Conservation (phyloP, 805 yeast species). For the Nematodospora valgi region DNA sequence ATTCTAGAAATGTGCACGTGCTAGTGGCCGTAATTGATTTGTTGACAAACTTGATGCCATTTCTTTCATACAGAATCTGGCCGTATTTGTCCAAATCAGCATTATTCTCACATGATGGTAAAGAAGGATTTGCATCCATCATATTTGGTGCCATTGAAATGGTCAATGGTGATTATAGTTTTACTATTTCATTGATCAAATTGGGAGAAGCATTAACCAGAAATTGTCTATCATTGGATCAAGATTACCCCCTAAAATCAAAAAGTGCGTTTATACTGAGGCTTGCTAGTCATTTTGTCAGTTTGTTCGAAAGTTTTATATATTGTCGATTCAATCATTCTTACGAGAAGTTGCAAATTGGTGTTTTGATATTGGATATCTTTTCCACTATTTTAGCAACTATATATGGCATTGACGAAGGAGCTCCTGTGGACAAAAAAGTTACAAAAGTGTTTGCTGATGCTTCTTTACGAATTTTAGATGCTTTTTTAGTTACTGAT, state of each 20-base stretch:
- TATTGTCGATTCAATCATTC: constrained; percentile 63
- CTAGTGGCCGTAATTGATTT: constrained; percentile 47
- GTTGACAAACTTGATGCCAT: constrained; percentile 43
- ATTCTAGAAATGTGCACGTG: constrained; percentile 46
- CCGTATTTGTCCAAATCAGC: constrained; percentile 66
- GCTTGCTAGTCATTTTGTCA: constrained; percentile 54
- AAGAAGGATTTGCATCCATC: constrained; percentile 60
- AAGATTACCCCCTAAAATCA: constrained; percentile 21
- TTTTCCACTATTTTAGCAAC: constrained; percentile 53
- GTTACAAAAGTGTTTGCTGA: constrained; percentile 47
- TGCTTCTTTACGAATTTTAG: constrained; percentile 49
- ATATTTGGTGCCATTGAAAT: constrained; percentile 72
- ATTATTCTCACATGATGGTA: constrained; percentile 54
- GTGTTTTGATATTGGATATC: constrained; percentile 49
- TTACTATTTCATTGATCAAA: constrained; percentile 59
- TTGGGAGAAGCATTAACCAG: constrained; percentile 52
- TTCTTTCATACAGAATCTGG: constrained; percentile 73
- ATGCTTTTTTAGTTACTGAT: constrained; percentile 52
- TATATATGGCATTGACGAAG: constrained; percentile 52
- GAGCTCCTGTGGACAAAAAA: constrained; percentile 29
- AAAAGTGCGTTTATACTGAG: constrained; percentile 56
- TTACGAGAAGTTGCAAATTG: constrained; percentile 59
- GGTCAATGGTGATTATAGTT: constrained; percentile 60
- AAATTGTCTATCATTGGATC: constrained; percentile 35
- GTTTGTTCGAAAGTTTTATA: constrained; percentile 68